phyloP scores from a whole-genome alignment of 257 asterid species.

The Solanum clarkiae region DNA sequence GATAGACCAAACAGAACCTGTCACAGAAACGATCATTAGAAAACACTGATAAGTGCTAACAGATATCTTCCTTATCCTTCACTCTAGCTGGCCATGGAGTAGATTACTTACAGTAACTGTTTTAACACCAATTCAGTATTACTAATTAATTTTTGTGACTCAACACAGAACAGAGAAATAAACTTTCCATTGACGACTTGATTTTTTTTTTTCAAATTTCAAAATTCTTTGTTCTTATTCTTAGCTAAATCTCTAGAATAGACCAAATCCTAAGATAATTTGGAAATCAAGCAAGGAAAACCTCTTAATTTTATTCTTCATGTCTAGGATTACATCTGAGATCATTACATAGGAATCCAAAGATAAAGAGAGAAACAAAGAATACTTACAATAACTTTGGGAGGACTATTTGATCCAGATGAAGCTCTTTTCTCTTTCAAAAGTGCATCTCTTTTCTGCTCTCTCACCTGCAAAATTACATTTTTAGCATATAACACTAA shows the following conservation, averaged over 20 bases:
- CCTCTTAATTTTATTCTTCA: background rate
- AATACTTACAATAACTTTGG: constrained; percentile 71
- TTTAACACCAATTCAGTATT: background rate
- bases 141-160: background rate
- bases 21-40: background rate
- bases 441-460: constrained; percentile 61
- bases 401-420: constrained; percentile 66
- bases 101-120: background rate
- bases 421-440: constrained; percentile 75
- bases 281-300: background rate
- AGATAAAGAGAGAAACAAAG: background rate
- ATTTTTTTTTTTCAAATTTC: background rate
- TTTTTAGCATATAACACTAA: background rate
- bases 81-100: background rate
- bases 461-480: constrained; percentile 47
- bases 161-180: background rate
- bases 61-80: background rate
- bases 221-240: background rate
- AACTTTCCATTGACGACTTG: background rate
- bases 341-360: background rate
- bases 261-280: background rate
- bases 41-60: too few species aligned
- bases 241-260: background rate
- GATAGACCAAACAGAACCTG: constrained; percentile 94
- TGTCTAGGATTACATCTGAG: background rate